A percentile compares a stretch with the other conserved stretches of the same genome.
Evolutionary conservation across 2,329 filamentous ascomycete genomes (phyloP).

Genomic region (Nannizzia gypsea): DNA sequence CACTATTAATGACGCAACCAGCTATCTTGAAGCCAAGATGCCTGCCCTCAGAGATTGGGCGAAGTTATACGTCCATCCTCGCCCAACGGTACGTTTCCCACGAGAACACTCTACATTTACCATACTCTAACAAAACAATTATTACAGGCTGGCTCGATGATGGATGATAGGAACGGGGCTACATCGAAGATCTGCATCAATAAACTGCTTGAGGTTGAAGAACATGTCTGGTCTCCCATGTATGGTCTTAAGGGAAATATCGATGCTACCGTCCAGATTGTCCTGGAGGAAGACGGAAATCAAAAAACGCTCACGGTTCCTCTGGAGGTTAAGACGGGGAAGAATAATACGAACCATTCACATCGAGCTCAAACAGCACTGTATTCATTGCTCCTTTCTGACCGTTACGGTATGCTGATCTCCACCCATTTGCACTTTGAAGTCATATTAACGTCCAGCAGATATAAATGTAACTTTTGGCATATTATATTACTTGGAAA

Average conservation of each 20-base stretch:
- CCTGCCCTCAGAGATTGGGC: constrained; percentile 75
- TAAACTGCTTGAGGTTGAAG: constrained; percentile 90
- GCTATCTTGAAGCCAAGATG: constrained; percentile 74
- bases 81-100: constrained; percentile 47
- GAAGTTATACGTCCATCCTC: constrained; percentile 59
- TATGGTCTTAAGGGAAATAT: constrained; percentile 97
- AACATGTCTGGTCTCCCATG: constrained; percentile 96
- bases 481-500: constrained; percentile 90
- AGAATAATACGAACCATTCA: constrained; percentile 60
- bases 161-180: constrained; percentile 67
- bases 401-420: constrained; percentile 61
- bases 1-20: constrained; percentile 57
- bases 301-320: constrained; percentile 67
- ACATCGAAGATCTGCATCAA: constrained; percentile 73
- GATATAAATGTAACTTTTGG: constrained; percentile 85
- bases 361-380: constrained; percentile 90
- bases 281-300: constrained; percentile 58
- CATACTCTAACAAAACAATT: not conserved
- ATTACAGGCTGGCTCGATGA: constrained; percentile 51
- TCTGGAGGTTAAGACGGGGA: constrained; percentile 91
- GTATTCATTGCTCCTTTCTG: constrained; percentile 83
- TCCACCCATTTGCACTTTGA: not conserved
- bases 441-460: constrained; percentile 17
- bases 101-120: not conserved
- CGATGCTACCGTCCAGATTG: constrained; percentile 86